Evolutionary conservation across 495 filamentous ascomycete genomes (phyloP).

Genomic region (Neurospora sp.): DNA sequence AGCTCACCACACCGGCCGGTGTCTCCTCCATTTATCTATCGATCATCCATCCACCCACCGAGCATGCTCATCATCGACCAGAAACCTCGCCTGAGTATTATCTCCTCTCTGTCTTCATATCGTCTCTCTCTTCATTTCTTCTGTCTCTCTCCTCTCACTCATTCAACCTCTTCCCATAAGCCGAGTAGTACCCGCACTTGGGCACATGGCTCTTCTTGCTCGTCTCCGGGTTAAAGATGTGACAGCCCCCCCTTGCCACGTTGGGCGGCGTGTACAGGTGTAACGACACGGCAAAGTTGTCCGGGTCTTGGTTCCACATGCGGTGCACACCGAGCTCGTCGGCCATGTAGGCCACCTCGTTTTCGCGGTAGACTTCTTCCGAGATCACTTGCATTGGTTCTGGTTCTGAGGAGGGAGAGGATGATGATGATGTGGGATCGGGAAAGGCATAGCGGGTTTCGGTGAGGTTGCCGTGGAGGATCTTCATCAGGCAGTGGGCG

Average conservation of each 20-base stretch:
- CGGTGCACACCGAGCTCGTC: conserved; percentile 65
- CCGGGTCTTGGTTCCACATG: conserved; percentile 63
- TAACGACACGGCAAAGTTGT: conserved; percentile 67
- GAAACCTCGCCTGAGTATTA: not conserved
- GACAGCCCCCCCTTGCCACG: conserved; percentile 62
- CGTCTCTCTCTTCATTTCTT: not conserved
- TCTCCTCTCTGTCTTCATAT: not conserved
- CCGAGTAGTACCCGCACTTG: conserved; percentile 53
- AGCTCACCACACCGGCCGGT: not conserved
- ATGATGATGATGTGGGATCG: conserved; percentile 35
- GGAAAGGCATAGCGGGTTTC: conserved; percentile 79
- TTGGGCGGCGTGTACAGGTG: conserved; percentile 91
- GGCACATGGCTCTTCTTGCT: conserved; percentile 61
- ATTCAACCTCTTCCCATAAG: conserved; percentile 38
- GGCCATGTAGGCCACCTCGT: conserved; percentile 27
- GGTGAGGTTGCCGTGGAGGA: conserved; percentile 64
- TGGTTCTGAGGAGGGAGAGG: conserved; percentile 39
- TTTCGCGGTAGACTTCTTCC: conserved; percentile 45
- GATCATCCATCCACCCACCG: not conserved
- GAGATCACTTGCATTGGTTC: conserved; percentile 35
- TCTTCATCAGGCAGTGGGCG: conserved; percentile 63
- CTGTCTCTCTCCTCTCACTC: conserved; percentile 3
- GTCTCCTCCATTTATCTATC: no score
- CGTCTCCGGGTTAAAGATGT: conserved; percentile 61
- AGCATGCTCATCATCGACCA: not conserved